Conservation (phyloP, 208 protist species). For the Tritrichomonas musculus region DNA sequence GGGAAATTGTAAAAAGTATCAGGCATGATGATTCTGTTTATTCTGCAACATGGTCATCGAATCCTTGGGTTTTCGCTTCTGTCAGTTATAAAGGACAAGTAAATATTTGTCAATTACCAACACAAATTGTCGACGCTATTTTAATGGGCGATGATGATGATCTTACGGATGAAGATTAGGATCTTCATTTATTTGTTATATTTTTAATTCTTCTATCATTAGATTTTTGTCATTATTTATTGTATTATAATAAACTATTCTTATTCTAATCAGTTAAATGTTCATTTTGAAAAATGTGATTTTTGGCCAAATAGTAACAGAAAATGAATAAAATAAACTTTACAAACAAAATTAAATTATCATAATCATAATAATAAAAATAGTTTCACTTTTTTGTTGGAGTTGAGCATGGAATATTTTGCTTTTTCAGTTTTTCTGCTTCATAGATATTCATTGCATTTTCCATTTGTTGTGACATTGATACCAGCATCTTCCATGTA, state of each 20-base stretch:
- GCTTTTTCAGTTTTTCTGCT: too few species aligned
- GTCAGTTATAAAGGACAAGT: constrained; percentile 26
- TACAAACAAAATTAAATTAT: not conserved
- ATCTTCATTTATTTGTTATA: too few species aligned
- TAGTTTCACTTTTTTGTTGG: not conserved
- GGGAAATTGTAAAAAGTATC: not conserved
- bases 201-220: not conserved
- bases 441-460: too few species aligned
- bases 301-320: not conserved
- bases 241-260: too few species aligned
- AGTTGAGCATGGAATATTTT: too few species aligned
- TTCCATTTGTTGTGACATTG: too few species aligned
- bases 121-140: not conserved
- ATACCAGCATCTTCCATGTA: too few species aligned
- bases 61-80: constrained; percentile 30
- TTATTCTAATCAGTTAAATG: too few species aligned
- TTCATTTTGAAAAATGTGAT: not conserved
- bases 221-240: not conserved
- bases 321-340: not conserved
- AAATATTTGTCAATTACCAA: constrained; percentile 22
- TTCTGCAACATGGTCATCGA: not conserved
- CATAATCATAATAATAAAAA: not conserved
- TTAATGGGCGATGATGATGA: constrained; percentile 4
- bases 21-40: constrained; percentile 16
- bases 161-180: not conserved